These are phyloP conservation scores for Pichia sp. DNA, from an alignment of 1,139 yeast genomes.

Conservation along the genomic window DNA sequence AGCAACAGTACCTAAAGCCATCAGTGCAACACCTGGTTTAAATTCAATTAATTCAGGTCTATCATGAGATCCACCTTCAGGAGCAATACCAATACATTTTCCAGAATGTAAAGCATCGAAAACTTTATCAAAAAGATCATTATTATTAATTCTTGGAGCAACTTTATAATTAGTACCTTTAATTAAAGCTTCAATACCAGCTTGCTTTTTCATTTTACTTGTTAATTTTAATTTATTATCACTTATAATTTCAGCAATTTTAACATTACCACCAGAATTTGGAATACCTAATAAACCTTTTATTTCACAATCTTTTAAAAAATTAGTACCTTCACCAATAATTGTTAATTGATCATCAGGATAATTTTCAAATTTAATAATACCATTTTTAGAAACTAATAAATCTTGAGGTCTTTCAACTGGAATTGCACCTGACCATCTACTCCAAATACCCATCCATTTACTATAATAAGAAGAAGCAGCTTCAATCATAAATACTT, in stretches of 20 bases:
- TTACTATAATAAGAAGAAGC: constrained; percentile 50
- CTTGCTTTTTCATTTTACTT: constrained; percentile 40
- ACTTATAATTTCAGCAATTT: constrained; percentile 44
- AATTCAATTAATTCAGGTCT: constrained; percentile 66
- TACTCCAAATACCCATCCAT: constrained; percentile 52
- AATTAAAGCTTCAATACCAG: constrained; percentile 35
- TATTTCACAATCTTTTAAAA: constrained; percentile 38
- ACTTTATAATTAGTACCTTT: constrained; percentile 48
- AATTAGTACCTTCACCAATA: constrained; percentile 44
- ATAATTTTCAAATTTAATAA: constrained; percentile 37
- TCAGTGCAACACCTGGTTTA: constrained; percentile 75
- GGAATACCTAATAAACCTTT: constrained; percentile 64
- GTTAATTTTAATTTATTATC: constrained; percentile 47
- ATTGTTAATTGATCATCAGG: constrained; percentile 33
- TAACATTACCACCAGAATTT: constrained; percentile 51
- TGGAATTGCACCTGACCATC: constrained; percentile 58
- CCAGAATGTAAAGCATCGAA: constrained; percentile 54
- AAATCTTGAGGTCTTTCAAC: constrained; percentile 72
- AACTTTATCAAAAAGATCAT: constrained; percentile 53
- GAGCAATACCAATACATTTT: constrained; percentile 62
- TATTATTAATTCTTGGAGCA: constrained; percentile 62
- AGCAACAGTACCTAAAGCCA: constrained; percentile 73
- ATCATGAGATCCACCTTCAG: constrained; percentile 83
- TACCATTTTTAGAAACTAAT: constrained; percentile 42
- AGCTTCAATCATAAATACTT: constrained; percentile 54